Conservation (phyloP, 2,329 filamentous ascomycete species). For the Colletotrichum scovillei region DNA sequence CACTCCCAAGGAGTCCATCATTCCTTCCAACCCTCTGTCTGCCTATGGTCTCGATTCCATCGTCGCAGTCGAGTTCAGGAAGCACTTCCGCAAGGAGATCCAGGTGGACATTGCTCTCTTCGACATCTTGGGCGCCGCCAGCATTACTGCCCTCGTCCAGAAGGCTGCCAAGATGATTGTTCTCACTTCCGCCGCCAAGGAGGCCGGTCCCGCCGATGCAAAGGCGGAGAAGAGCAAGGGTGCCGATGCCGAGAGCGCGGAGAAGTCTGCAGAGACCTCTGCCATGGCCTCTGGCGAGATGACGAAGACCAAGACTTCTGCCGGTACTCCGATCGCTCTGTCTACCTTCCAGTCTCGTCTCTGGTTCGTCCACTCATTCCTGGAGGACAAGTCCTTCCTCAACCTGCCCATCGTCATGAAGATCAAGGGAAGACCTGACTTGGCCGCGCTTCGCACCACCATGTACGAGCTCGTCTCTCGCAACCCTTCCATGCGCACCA, state of each 20-base stretch:
- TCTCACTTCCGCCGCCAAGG: conserved; percentile 31
- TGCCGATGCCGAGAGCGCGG: conserved; percentile 21
- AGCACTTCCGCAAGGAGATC: conserved; percentile 38
- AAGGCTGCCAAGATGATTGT: conserved; percentile 40
- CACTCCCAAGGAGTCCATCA: conserved; percentile 31
- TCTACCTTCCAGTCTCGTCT: conserved; percentile 42
- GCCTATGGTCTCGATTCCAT: conserved; percentile 14
- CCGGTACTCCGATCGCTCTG: conserved; percentile 34
- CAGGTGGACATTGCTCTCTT: conserved; percentile 39
- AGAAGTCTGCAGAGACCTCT: conserved; percentile 29
- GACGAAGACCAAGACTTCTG: conserved; percentile 28
- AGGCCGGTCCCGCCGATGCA: conserved; percentile 24
- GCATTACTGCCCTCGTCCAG: conserved; percentile 38
- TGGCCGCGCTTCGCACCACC: conserved; percentile 33
- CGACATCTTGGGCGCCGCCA: conserved; percentile 38
- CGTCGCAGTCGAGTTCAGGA: conserved; percentile 40
- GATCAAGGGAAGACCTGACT: conserved; percentile 40
- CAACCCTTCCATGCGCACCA: conserved; percentile 35
- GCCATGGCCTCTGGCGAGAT: conserved; percentile 40
- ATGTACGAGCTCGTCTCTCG: conserved; percentile 39
- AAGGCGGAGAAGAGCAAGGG: conserved; percentile 35
- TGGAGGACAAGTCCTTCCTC: conserved; percentile 40
- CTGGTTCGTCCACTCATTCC: conserved; percentile 42
- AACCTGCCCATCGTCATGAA: conserved; percentile 40
- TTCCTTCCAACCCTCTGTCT: conserved; percentile 35